Percentiles rank a stretch among this genome's conserved stretches.
Evolutionary conservation across 176 grass and related monocot species (phyloP).

Genomic region (Juncus effusus): DNA sequence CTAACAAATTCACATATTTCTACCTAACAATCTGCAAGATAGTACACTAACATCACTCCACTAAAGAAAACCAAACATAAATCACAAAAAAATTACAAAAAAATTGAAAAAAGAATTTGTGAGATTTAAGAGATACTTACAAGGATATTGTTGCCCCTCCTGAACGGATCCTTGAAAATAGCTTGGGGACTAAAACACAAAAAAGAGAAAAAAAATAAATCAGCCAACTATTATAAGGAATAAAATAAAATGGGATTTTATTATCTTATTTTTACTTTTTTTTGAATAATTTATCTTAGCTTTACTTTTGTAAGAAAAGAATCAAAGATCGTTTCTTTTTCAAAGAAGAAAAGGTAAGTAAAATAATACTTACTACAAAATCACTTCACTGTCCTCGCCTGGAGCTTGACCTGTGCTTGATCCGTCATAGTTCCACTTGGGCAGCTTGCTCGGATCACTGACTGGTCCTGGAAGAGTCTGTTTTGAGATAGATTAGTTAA

Average conservation of each 20-base stretch:
- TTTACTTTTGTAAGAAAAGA: not conserved
- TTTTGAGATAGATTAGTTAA: constrained; percentile 27
- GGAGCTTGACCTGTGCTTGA: constrained; percentile 99
- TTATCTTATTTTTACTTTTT: too few species aligned
- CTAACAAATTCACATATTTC: too few species aligned
- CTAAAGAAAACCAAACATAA: not conserved
- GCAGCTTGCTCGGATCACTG: constrained; percentile 72
- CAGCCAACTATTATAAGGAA: not conserved
- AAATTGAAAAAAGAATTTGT: not conserved
- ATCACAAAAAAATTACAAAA: not conserved
- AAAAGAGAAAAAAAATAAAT: constrained; percentile 30
- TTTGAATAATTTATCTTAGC: not conserved
- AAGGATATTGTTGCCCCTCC: constrained; percentile 97
- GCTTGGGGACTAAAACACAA: constrained; percentile 76
- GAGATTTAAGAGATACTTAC: constrained; percentile 35
- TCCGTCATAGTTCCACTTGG: constrained; percentile 99
- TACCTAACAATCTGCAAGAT: too few species aligned
- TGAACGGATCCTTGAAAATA: constrained; percentile 99
- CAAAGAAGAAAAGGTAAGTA: not conserved
- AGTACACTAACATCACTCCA: too few species aligned
- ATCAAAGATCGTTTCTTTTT: not conserved
- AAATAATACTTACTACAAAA: constrained; percentile 55
- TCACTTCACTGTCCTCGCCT: constrained; percentile 97
- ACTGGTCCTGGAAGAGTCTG: constrained; percentile 72
- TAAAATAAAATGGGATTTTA: too few species aligned